Evolutionary conservation across 2,329 filamentous ascomycete species (phyloP), one percentile per base, ranked within the genome.

Genomic region (Alternaria atra): DNA sequence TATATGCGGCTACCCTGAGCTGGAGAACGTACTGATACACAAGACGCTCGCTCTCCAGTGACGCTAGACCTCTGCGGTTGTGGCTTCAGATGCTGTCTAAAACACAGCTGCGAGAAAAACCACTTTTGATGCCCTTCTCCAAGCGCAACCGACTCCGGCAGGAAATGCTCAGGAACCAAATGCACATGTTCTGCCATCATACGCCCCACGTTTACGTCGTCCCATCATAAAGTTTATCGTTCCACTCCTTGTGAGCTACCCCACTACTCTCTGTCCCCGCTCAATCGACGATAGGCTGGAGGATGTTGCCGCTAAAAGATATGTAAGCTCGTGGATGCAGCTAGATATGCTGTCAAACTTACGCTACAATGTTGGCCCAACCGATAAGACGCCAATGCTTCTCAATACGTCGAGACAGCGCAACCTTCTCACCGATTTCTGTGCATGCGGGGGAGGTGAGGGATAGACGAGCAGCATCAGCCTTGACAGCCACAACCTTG

Each of bases 381-480:
- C 78, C 78, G 65, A 80, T 80, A 20, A 79, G 72, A 64, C 75
- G 92, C 94, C 94, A 98, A 83, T 97, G 94, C 89, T 98, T 98
- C 83, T 99, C 95, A 75, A 98, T 97, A 89, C 95, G 92, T 83
- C 95, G 87, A 79, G 90, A 93, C 76, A 99, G 86, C 42, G 95
- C 95, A 75, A 99, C 94, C 90, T 99, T 98, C 86, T 99, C 94
- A 68, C 94, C 94, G 76, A 97, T 90, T 79, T 97, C 94, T 52
- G 95, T 99, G 85, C 95, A 99, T 60, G 95, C 95, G 44, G 94
- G 94, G 78, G 89, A 94, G 63, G 94, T 98, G 72, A 99, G 85
- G 61, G 92, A 90, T 69, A 99, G 87, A 85, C 97, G 97, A 59
- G 95, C 95, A 59, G 94, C 94, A 87, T 99, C 95, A 76, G 94